phyloP scores from a whole-genome alignment of 495 filamentous ascomycete species.

The Penicillium lividum region DNA sequence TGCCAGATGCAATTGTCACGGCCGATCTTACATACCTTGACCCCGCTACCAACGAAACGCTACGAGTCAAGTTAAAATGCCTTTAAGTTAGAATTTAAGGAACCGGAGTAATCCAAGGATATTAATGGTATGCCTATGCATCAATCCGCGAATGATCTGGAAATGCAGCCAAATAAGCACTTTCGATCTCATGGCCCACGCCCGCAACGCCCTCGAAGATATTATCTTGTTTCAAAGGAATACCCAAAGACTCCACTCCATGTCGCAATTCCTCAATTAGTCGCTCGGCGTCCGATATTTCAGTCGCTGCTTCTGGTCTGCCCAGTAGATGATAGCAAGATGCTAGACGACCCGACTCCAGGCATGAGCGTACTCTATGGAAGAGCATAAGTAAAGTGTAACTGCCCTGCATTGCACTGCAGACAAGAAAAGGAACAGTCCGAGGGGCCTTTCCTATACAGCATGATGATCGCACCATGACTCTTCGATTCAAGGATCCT shows the following conservation, averaged over 20 bases:
- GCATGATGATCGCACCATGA: constrained; percentile 2
- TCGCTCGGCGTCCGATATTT: constrained; percentile 34
- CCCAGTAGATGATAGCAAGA: constrained; percentile 25
- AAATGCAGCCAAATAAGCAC: constrained; percentile 22
- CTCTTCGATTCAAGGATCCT: constrained; percentile 4
- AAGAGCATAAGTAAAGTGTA: constrained; percentile 52
- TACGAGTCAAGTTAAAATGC: too few species aligned
- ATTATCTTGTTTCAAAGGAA: constrained; percentile 33
- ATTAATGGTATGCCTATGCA: background rate
- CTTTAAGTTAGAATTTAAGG: background rate
- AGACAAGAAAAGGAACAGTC: constrained; percentile 53
- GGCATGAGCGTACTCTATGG: constrained; percentile 32
- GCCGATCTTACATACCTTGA: too few species aligned
- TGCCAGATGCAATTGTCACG: too few species aligned
- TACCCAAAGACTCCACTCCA: constrained; percentile 41
- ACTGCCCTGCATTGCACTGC: constrained; percentile 54
- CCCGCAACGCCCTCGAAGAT: constrained; percentile 27
- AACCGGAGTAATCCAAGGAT: background rate
- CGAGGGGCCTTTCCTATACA: constrained; percentile 31
- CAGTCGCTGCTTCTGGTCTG: constrained; percentile 29
- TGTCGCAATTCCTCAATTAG: constrained; percentile 45
- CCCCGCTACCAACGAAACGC: too few species aligned
- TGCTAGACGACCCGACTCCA: constrained; percentile 16
- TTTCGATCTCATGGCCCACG: constrained; percentile 28
- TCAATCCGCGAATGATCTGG: constrained; percentile 5